Evolutionary conservation across 169 alveolate genomes (phyloP).

Genomic region (Plasmodium berghei): DNA sequence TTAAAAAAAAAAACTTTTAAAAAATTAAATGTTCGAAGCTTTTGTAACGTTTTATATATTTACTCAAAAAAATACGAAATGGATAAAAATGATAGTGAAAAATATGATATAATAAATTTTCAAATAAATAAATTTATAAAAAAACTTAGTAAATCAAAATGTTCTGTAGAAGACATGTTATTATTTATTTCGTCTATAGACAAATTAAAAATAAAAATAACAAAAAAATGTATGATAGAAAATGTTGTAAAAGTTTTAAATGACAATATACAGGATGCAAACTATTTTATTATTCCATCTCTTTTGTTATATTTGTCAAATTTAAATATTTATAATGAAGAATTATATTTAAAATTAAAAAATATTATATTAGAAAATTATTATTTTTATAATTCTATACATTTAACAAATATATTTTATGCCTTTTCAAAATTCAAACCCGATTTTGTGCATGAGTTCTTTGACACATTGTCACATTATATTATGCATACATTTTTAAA

Average conservation of each 20-base stretch:
- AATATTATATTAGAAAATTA: slow-evolving; percentile 43
- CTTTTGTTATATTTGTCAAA: slow-evolving; percentile 32
- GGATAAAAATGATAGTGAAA: background rate
- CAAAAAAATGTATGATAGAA: slow-evolving; percentile 8
- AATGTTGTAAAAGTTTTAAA: slow-evolving; percentile 27
- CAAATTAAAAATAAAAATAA: slow-evolving; percentile 47
- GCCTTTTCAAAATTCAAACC: slow-evolving; percentile 57
- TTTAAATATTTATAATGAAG: slow-evolving; percentile 42
- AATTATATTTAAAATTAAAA: slow-evolving; percentile 31
- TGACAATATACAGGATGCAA: slow-evolving; percentile 19
- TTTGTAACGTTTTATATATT: slow-evolving; percentile 19
- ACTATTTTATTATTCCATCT: slow-evolving; percentile 48
- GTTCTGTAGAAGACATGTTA: slow-evolving; percentile 34
- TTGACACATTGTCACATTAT: slow-evolving; percentile 29
- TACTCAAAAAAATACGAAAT: slow-evolving; percentile 14
- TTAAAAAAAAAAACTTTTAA: slow-evolving; percentile 18
- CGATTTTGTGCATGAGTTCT: slow-evolving; percentile 23
- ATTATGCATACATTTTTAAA: slow-evolving; percentile 11
- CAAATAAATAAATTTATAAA: slow-evolving; percentile 13
- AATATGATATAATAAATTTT: background rate
- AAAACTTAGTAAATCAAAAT: slow-evolving; percentile 9
- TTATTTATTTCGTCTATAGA: slow-evolving; percentile 30
- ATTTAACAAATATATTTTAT: slow-evolving; percentile 49
- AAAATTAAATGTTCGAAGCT: slow-evolving; percentile 25
- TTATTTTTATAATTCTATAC: slow-evolving; percentile 53